Percentiles rank a stretch among this genome's conserved stretches.
These are phyloP conservation scores for Trichoderma atroviride DNA, from an alignment of 2,329 filamentous ascomycete genomes.

Conservation along the genomic window DNA sequence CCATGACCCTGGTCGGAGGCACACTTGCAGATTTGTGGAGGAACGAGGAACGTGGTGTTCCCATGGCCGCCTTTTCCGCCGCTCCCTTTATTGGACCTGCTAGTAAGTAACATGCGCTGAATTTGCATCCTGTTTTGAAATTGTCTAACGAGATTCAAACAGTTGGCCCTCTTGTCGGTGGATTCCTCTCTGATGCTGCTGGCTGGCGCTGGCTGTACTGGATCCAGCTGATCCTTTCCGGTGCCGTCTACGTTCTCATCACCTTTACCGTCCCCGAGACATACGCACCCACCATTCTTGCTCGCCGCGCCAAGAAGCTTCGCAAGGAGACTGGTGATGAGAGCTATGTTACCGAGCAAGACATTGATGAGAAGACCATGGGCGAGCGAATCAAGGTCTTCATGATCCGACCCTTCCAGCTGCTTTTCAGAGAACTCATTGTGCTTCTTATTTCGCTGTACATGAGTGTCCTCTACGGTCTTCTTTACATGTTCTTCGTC, in stretches of 20 bases:
- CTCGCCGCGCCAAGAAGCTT: constrained; percentile 69
- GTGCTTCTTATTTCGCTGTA: constrained; percentile 82
- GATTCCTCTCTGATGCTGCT: constrained; percentile 68
- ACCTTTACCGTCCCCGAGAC: constrained; percentile 91
- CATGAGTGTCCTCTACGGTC: constrained; percentile 79
- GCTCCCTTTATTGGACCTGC: constrained; percentile 83
- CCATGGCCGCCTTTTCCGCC: constrained; percentile 83
- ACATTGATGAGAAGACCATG: constrained; percentile 73
- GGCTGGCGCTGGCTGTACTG: constrained; percentile 88
- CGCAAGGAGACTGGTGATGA: constrained; percentile 68
- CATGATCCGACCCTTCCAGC: constrained; percentile 79
- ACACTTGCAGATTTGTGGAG: constrained; percentile 83
- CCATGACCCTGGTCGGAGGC: constrained; percentile 84
- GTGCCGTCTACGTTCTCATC: constrained; percentile 71
- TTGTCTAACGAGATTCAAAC: not conserved
- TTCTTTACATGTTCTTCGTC: constrained; percentile 78
- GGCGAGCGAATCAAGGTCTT: constrained; percentile 71
- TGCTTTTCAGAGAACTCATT: constrained; percentile 82
- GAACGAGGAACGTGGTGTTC: constrained; percentile 80
- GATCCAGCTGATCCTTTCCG: constrained; percentile 78
- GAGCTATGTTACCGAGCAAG: constrained; percentile 76
- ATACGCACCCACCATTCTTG: constrained; percentile 78
- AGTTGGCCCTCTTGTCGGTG: constrained; percentile 74
- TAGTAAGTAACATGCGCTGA: constrained; percentile 41
- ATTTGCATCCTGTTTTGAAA: not conserved